phyloP scores from a whole-genome alignment of 331 rosid species.

The Spiraea crenata region DNA sequence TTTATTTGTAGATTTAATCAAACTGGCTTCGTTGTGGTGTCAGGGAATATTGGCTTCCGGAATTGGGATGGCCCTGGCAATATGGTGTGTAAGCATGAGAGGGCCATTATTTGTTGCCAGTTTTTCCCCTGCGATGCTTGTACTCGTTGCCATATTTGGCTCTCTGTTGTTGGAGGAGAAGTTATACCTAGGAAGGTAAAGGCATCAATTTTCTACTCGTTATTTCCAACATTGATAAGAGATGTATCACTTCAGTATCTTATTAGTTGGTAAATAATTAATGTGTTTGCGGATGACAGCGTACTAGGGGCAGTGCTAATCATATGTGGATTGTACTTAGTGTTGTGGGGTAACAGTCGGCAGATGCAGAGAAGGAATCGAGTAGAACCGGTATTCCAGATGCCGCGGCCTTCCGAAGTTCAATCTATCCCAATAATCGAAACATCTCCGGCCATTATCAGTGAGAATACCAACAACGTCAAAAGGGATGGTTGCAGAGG shows the following conservation, averaged over 20 bases:
- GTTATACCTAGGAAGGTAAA: constrained; percentile 13
- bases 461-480: not conserved
- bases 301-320: constrained; percentile 12
- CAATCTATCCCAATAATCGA: not conserved
- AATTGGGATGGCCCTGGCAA: not conserved
- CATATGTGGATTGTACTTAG: constrained; percentile 5
- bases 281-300: not conserved
- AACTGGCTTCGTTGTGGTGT: too few species aligned
- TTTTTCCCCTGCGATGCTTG: constrained; percentile 3
- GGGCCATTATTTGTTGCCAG: constrained; percentile 18
- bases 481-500: not conserved
- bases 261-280: too few species aligned
- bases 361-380: not conserved
- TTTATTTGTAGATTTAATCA: too few species aligned
- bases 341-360: constrained; percentile 7
- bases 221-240: too few species aligned
- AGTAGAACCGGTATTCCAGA: not conserved
- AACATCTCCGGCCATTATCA: not conserved
- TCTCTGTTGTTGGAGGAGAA: constrained; percentile 10
- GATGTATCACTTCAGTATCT: too few species aligned
- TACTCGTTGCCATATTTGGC: constrained; percentile 11
- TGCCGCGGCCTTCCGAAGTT: not conserved
- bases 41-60: constrained; percentile 11
- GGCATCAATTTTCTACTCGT: too few species aligned
- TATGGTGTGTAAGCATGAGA: constrained; percentile 16